These are phyloP conservation scores for Leucoagaricus sp. DNA, from an alignment of 1,284 basidiomycete genomes.

Conservation along the genomic window DNA sequence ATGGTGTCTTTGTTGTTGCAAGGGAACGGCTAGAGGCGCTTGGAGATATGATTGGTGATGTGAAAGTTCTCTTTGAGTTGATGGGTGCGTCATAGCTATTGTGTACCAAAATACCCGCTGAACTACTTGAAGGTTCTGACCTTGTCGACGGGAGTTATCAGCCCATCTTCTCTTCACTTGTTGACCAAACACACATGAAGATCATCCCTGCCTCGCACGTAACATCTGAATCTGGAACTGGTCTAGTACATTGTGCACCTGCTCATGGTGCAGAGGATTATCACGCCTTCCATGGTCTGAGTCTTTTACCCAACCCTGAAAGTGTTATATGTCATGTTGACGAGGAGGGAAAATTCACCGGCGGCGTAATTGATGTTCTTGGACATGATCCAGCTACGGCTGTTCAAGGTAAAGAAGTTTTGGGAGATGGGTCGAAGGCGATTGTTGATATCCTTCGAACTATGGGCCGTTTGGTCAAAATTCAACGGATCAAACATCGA, in stretches of 20 bases:
- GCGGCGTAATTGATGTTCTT: slow-evolving; percentile 54
- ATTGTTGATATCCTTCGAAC: slow-evolving; percentile 68
- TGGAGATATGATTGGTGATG: slow-evolving; percentile 50
- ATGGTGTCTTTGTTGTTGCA: slow-evolving; percentile 57
- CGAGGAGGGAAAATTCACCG: slow-evolving; percentile 74
- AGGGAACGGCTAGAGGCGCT: slow-evolving; percentile 65
- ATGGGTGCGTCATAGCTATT: slow-evolving; percentile 46
- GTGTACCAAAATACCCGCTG: too few relatives aligned
- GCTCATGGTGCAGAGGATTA: slow-evolving; percentile 97
- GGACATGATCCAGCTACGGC: slow-evolving; percentile 42
- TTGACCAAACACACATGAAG: slow-evolving; percentile 30
- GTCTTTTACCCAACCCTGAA: slow-evolving; percentile 41
- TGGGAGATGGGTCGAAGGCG: slow-evolving; percentile 69
- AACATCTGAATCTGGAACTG: slow-evolving; percentile 89
- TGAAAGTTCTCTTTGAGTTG: slow-evolving; percentile 50
- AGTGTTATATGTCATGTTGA: slow-evolving; percentile 81
- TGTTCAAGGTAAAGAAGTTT: slow-evolving; percentile 73
- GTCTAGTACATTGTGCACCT: slow-evolving; percentile 94
- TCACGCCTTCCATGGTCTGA: slow-evolving; percentile 59
- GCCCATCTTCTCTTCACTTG: slow-evolving; percentile 59
- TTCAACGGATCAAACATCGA: slow-evolving; percentile 79
- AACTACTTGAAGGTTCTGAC: slow-evolving; percentile 68
- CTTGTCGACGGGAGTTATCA: slow-evolving; percentile 70
- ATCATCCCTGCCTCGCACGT: slow-evolving; percentile 72
- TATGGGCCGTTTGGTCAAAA: slow-evolving; percentile 62